Conservation (phyloP, 192 early-diverging fungal species). For the Gorgonomyces haynaldii region DNA sequence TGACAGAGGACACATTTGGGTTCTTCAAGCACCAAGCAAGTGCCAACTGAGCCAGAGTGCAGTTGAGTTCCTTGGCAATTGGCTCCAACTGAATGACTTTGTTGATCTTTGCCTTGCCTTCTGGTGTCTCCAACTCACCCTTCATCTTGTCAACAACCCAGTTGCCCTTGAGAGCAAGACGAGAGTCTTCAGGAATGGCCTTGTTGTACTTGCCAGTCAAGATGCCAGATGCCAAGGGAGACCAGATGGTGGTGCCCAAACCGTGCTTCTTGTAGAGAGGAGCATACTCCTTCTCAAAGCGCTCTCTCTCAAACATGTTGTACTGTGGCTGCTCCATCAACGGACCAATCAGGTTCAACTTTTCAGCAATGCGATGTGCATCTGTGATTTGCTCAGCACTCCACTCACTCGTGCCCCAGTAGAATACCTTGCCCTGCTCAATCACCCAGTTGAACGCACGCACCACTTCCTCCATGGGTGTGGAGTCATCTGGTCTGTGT, state of each 20-base stretch:
- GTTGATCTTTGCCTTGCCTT: slow-evolving; percentile 55
- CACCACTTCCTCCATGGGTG: slow-evolving; percentile 79
- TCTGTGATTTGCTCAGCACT: slow-evolving; percentile 62
- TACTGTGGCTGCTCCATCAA: slow-evolving; percentile 70
- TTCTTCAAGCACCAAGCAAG: slow-evolving; percentile 68
- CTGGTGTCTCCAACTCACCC: slow-evolving; percentile 37
- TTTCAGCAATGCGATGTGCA: slow-evolving; percentile 57
- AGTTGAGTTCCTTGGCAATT: slow-evolving; percentile 47
- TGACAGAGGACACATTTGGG: slow-evolving; percentile 39
- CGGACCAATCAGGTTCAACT: slow-evolving; percentile 55
- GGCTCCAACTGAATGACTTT: slow-evolving; percentile 46
- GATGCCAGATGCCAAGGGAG: slow-evolving; percentile 57
- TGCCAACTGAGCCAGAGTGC: slow-evolving; percentile 55
- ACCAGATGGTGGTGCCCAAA: slow-evolving; percentile 68
- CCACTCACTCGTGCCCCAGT: slow-evolving; percentile 79
- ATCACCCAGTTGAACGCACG: slow-evolving; percentile 75
- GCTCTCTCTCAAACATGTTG: slow-evolving; percentile 74
- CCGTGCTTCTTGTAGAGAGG: slow-evolving; percentile 57
- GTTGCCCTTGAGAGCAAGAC: slow-evolving; percentile 50
- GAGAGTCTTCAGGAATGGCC: slow-evolving; percentile 53
- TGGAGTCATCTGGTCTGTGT: slow-evolving; percentile 61
- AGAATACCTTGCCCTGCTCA: slow-evolving; percentile 66
- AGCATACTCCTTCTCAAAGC: slow-evolving; percentile 58
- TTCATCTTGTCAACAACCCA: slow-evolving; percentile 42
- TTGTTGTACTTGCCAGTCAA: slow-evolving; percentile 64